Conservation (phyloP, 441 rosid species). For the Bruguiera hainesii region DNA sequence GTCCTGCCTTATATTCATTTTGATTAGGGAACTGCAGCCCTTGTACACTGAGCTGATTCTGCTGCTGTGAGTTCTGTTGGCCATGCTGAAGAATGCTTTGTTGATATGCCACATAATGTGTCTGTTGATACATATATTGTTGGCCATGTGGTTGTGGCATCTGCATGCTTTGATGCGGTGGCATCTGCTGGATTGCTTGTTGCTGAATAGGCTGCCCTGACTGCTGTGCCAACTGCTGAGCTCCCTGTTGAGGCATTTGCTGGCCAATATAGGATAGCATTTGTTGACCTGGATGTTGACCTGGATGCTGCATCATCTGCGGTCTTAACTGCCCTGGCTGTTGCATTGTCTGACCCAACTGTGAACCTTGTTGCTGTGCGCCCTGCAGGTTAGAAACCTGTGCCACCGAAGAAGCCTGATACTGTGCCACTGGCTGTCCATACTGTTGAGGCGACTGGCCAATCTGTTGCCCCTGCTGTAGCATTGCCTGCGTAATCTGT, state of each 20-base stretch:
- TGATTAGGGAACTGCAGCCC: slow-evolving; percentile 51
- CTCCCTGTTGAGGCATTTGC: slow-evolving; percentile 50
- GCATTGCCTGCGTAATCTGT: slow-evolving; percentile 32
- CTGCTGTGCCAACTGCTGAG: slow-evolving; percentile 53
- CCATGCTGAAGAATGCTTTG: slow-evolving; percentile 47
- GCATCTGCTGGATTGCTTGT: slow-evolving; percentile 30
- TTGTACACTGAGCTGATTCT: slow-evolving; percentile 39
- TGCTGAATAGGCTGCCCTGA: slow-evolving; percentile 30
- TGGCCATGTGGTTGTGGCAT: slow-evolving; percentile 45
- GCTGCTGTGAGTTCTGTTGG: slow-evolving; percentile 50
- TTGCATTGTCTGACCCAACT: slow-evolving; percentile 39
- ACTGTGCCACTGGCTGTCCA: slow-evolving; percentile 31
- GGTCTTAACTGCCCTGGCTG: slow-evolving; percentile 52
- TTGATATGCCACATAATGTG: slow-evolving; percentile 55
- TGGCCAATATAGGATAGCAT: slow-evolving; percentile 36
- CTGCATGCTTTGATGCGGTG: slow-evolving; percentile 41
- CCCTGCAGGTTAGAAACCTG: slow-evolving; percentile 42
- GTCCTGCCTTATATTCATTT: slow-evolving; percentile 43
- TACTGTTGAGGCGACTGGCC: slow-evolving; percentile 51
- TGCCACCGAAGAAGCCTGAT: slow-evolving; percentile 23
- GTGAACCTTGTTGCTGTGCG: slow-evolving; percentile 40
- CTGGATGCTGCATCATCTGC: slow-evolving; percentile 58
- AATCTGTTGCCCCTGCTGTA: slow-evolving; percentile 41
- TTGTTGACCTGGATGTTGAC: slow-evolving; percentile 52
- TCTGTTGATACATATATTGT: slow-evolving; percentile 49